Evolutionary conservation across 768 basidiomycete genomes (phyloP).

Genomic region (Termitomyces sp.): DNA sequence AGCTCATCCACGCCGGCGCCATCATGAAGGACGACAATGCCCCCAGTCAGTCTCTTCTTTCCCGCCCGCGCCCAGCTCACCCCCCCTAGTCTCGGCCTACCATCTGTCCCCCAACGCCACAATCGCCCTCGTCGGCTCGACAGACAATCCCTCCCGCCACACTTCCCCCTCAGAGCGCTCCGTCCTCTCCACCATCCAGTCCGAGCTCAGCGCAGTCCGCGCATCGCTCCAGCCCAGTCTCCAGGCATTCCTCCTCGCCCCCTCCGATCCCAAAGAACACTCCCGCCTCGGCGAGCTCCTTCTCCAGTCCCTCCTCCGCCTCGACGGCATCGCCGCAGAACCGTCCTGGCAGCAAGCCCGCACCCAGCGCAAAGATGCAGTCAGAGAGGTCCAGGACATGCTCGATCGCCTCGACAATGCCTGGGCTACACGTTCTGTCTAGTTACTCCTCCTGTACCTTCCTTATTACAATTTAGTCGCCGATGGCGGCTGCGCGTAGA

Average conservation of each 20-base stretch:
- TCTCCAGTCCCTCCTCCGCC: constrained; percentile 78
- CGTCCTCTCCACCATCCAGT: constrained; percentile 47
- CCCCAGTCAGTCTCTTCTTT: constrained; percentile 40
- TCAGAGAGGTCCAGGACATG: constrained; percentile 77
- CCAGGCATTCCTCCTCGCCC: constrained; percentile 42
- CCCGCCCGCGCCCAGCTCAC: constrained; percentile 6
- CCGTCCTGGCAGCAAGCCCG: constrained; percentile 75
- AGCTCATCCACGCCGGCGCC: constrained; percentile 86
- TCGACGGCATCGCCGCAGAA: constrained; percentile 78
- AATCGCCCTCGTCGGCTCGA: constrained; percentile 61
- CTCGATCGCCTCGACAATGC: constrained; percentile 75
- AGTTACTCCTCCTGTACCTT: constrained; percentile 1
- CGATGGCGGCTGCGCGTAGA: constrained; percentile 17
- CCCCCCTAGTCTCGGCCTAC: constrained; percentile 62
- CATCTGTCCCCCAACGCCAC: constrained; percentile 62
- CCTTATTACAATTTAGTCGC: constrained; percentile 27
- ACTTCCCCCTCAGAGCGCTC: constrained; percentile 38
- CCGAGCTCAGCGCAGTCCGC: constrained; percentile 49
- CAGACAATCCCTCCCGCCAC: constrained; percentile 20
- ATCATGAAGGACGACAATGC: constrained; percentile 81
- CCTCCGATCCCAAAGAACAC: constrained; percentile 31
- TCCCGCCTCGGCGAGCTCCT: constrained; percentile 74
- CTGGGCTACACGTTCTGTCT: constrained; percentile 35
- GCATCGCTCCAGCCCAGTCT: constrained; percentile 50
- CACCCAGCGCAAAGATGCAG: constrained; percentile 77